A percentile compares a stretch with the other conserved stretches of the same genome.
phyloP scores from a whole-genome alignment of 257 asterid species.

The Anisodus acutangulus region DNA sequence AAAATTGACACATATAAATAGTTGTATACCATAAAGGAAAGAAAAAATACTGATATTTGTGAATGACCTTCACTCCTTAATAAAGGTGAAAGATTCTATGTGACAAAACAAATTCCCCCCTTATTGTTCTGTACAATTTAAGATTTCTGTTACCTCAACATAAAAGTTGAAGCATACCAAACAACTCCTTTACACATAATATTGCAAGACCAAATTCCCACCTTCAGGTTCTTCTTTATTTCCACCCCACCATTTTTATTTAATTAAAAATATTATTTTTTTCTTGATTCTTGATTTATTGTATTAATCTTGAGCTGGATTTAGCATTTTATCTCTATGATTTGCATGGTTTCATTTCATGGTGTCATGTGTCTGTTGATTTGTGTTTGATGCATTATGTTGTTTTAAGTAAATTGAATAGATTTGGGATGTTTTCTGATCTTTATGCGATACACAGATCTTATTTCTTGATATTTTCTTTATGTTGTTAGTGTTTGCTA shows the following conservation, averaged over 20 bases:
- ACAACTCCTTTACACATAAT: too few relatives aligned
- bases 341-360: not conserved
- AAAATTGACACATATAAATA: too few relatives aligned
- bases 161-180: not conserved
- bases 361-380: not conserved
- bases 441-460: not conserved
- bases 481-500: not conserved
- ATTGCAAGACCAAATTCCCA: slow-evolving; percentile 10
- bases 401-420: not conserved
- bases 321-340: not conserved
- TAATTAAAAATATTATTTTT: slow-evolving; percentile 12
- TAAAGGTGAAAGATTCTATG: slow-evolving; percentile 44
- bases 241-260: not conserved
- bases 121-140: slow-evolving; percentile 31
- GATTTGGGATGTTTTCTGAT: not conserved
- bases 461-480: too few relatives aligned
- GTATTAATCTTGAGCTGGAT: not conserved
- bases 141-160: slow-evolving; percentile 39
- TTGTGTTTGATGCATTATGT: not conserved
- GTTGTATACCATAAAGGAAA: not conserved
- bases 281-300: not conserved
- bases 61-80: not conserved
- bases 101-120: slow-evolving; percentile 40
- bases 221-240: slow-evolving; percentile 41
- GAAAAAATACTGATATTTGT: not conserved